phyloP scores from a whole-genome alignment of 2,329 filamentous ascomycete genomes.

The Trichoderma afroharzianum region DNA sequence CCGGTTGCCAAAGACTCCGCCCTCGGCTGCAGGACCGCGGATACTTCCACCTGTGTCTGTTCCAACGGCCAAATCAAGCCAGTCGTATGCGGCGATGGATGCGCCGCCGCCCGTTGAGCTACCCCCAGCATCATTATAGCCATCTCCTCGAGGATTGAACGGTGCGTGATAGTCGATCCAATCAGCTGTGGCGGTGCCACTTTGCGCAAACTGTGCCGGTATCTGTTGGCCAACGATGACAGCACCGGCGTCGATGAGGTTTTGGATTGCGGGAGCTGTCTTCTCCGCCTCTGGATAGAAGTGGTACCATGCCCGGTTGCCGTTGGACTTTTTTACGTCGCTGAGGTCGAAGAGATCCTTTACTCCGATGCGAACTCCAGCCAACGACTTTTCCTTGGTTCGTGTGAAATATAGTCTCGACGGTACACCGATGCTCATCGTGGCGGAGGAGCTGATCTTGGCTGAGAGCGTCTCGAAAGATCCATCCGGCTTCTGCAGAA shows the following conservation, averaged over 20 bases:
- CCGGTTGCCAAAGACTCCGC: background rate
- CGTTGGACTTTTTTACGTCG: background rate
- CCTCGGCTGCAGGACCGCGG: background rate
- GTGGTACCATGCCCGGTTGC: background rate
- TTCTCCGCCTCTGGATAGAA: background rate
- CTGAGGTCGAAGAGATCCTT: background rate
- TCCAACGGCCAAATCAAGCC: background rate
- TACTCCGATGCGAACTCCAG: background rate
- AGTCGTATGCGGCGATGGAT: background rate
- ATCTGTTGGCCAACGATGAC: background rate
- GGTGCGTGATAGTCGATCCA: background rate
- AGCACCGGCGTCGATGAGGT: background rate
- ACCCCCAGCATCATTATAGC: background rate
- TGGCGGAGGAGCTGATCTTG: background rate
- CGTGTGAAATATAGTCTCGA: background rate
- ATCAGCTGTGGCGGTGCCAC: background rate
- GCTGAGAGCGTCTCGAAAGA: background rate
- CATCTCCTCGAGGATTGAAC: background rate
- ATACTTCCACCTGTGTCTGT: background rate
- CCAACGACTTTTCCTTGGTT: background rate
- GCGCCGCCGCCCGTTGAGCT: background rate
- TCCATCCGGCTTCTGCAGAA: background rate
- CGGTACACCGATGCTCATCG: background rate
- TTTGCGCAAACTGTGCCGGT: background rate
- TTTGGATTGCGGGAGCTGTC: background rate